Base-by-base conservation (phyloP, 768 basidiomycete genomes). In the Cystofilobasidium macerans region DNA sequence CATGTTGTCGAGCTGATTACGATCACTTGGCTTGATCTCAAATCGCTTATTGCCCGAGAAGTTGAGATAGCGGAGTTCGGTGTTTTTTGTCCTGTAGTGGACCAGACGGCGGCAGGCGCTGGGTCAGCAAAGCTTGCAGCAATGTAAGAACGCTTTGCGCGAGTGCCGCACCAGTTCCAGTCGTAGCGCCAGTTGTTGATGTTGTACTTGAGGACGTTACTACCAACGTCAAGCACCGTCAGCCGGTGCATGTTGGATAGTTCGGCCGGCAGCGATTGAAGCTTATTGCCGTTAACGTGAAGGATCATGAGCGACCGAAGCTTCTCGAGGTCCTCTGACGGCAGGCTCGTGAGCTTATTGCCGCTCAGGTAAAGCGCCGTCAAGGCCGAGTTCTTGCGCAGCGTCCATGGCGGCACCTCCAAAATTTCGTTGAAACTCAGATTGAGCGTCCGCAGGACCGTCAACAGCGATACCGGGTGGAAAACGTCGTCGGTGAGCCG, bases 121-220 rank as follows among this genome's bases (percentile, higher is more conserved):
- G 47, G 30, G 8, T 64, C 42, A 33, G 35, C 60, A 51, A 47
- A 36, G 28, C n/a, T 1, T 40, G 11, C 32, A 64, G 28, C 20
- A 32, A 42, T 1, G 28, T 3, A 13, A 47, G 30, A 42, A 20
- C 16, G 42, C 16, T 5, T 13, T 16, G 14, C 28, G 20, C 5
- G 33, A 20, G 18, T 0, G 36, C 78, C 83, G 57, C 70, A 94
- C 94, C 95, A 97, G 75, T 99, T 98, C 93, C 93, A 98, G 77
- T 99, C 95, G 75, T 92, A 98, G 75, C 94, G 89, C 86, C 86
- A 92, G 72, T 99, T 99, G 71, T 89, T 88, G 71, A 95, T 91
- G 74, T 98, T 99, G 77, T 98, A 98, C 81, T 88, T 89, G 76
- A 99, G 79, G 61, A 84, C 76, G 75, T 99, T 99, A 75, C 86